These are phyloP conservation scores for Porpolomopsis calyptriformis DNA, from an alignment of 768 basidiomycete species.

Conservation along the genomic window DNA sequence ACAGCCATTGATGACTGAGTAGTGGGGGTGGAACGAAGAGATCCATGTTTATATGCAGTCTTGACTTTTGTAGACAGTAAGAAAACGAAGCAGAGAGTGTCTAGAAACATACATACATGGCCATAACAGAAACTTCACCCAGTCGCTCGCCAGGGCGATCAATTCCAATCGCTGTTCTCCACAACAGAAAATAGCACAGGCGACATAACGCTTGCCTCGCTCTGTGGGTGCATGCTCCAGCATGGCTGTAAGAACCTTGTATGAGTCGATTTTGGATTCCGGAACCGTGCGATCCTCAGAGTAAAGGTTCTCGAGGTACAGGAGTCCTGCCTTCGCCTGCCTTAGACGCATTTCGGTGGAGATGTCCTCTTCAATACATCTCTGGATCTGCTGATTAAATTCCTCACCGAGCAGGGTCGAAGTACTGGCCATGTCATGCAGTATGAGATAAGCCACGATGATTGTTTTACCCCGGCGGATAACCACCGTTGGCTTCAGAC, in stretches of 20 bases:
- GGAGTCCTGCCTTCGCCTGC: no score
- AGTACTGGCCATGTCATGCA: no score
- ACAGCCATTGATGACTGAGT: neutral
- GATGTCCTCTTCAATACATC: no score
- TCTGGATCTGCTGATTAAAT: no score
- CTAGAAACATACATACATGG: neutral
- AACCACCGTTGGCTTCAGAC: no score
- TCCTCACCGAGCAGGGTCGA: no score
- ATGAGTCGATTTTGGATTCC: no score
- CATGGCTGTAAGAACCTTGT: slow-evolving; percentile 14
- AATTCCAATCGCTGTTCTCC: neutral
- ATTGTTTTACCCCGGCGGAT: no score
- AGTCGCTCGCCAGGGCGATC: neutral
- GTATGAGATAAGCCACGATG: no score
- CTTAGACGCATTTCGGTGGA: no score
- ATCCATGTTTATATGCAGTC: neutral
- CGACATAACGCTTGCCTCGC: neutral
- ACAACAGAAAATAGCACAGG: neutral
- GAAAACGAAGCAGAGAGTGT: neutral
- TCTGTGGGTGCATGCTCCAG: neutral
- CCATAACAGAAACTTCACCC: neutral
- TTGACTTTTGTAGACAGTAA: neutral
- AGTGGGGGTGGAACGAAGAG: neutral
- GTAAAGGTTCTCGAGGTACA: no score
- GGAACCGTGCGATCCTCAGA: no score